Evolutionary conservation across 768 basidiomycete species (phyloP).

Genomic region (Mycena sanguinolenta): DNA sequence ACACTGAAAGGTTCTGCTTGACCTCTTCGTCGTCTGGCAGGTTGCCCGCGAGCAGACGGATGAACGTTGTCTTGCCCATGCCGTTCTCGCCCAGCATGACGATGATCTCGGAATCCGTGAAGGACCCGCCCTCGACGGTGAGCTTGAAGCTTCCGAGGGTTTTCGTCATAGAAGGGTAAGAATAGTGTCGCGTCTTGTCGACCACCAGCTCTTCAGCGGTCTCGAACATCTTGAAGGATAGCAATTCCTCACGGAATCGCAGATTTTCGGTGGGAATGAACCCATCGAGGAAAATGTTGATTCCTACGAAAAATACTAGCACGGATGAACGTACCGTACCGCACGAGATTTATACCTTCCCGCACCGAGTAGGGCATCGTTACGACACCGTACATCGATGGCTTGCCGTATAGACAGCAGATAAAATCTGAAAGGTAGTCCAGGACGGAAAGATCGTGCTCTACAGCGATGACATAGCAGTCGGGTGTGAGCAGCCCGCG

Average conservation of each 20-base stretch:
- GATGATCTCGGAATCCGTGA: slow-evolving; percentile 99
- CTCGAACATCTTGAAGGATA: slow-evolving; percentile 98
- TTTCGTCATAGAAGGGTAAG: slow-evolving; percentile 97
- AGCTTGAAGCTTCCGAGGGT: slow-evolving; percentile 97
- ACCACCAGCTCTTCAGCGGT: slow-evolving; percentile 91
- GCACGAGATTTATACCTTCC: slow-evolving; percentile 76
- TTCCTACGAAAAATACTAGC: slow-evolving; percentile 70
- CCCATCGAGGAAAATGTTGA: slow-evolving; percentile 99
- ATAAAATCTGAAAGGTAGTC: slow-evolving; percentile 99
- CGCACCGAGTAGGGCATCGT: slow-evolving; percentile 99
- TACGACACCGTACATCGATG: slow-evolving; percentile 97
- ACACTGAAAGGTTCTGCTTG: slow-evolving; percentile 86
- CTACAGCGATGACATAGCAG: slow-evolving; percentile 96
- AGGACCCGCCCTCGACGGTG: slow-evolving; percentile 88
- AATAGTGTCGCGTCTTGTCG: slow-evolving; percentile 91
- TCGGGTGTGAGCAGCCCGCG: slow-evolving; percentile 85
- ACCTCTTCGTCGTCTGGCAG: slow-evolving; percentile 88
- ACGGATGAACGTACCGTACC: slow-evolving; percentile 3
- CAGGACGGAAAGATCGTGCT: slow-evolving; percentile 98
- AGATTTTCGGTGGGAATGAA: slow-evolving; percentile 99
- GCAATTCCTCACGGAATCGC: slow-evolving; percentile 95
- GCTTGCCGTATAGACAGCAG: slow-evolving; percentile 97
- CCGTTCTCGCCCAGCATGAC: slow-evolving; percentile 99
- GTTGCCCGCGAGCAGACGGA: slow-evolving; percentile 94
- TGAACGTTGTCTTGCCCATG: slow-evolving; percentile 98